These are phyloP conservation scores for Phytophthora sojae DNA, from an alignment of 352 stramenopile species.

Conservation along the genomic window DNA sequence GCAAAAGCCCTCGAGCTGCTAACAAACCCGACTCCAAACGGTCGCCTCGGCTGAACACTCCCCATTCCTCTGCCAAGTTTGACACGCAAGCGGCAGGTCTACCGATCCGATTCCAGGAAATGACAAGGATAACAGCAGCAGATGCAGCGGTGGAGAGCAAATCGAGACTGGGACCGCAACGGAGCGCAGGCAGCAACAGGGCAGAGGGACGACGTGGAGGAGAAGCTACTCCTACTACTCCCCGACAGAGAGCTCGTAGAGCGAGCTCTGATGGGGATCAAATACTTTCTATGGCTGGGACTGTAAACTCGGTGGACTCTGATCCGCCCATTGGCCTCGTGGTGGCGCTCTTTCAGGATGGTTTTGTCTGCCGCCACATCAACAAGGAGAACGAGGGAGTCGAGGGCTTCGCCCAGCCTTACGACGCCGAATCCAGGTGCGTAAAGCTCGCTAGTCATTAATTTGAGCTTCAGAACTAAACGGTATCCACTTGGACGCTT, in stretches of 20 bases:
- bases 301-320: neutral
- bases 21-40: slow-evolving; percentile 5
- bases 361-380: slow-evolving; percentile 73
- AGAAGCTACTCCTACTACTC: neutral
- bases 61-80: slow-evolving; percentile 23
- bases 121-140: slow-evolving; percentile 27
- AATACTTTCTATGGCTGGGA: neutral
- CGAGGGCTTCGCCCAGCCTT: slow-evolving; percentile 77
- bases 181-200: neutral
- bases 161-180: neutral
- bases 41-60: slow-evolving; percentile 9
- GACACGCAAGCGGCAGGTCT: slow-evolving; percentile 35
- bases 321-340: slow-evolving; percentile 41
- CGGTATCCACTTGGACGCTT: slow-evolving; percentile 18
- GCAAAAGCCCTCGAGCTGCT: neutral
- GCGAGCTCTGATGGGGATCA: slow-evolving; percentile 11
- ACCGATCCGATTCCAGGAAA: slow-evolving; percentile 28
- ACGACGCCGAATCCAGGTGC: slow-evolving; percentile 72
- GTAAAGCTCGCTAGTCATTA: slow-evolving; percentile 14
- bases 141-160: neutral
- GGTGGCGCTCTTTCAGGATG: slow-evolving; percentile 68
- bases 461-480: slow-evolving; percentile 18
- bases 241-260: neutral
- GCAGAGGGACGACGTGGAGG: neutral
- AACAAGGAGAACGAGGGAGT: slow-evolving; percentile 59